Evolutionary conservation across 176 grass and related monocot species (phyloP).

Genomic region (Tillandsia fasciculata): DNA sequence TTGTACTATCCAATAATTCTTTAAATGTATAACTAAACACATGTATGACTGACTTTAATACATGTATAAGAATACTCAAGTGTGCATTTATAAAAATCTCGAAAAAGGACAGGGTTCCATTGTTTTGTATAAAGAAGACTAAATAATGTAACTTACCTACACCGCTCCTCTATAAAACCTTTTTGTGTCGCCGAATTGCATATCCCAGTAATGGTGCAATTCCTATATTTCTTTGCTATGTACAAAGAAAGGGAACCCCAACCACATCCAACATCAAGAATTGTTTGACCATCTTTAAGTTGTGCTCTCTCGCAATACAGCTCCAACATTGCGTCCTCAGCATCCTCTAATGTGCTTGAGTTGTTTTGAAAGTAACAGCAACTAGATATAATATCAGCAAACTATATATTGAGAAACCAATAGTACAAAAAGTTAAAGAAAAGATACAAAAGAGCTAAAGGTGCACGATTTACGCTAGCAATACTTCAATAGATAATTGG

Average conservation of each 20-base stretch:
- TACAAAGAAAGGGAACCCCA: constrained; percentile 84
- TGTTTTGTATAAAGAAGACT: neutral
- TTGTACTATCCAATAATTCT: too few relatives aligned
- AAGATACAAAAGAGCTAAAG: too few relatives aligned
- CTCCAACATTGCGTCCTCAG: constrained; percentile 79
- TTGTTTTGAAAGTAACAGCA: constrained; percentile 77
- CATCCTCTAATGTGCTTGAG: constrained; percentile 66
- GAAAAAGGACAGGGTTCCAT: too few relatives aligned
- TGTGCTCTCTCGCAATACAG: constrained; percentile 79
- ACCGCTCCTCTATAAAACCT: constrained; percentile 67
- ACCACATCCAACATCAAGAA: constrained; percentile 88
- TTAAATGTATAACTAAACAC: too few relatives aligned
- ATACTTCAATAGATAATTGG: too few relatives aligned
- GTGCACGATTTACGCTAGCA: too few relatives aligned
- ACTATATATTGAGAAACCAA: neutral
- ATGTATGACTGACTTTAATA: too few relatives aligned
- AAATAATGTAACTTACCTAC: constrained; percentile 36
- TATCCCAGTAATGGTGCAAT: constrained; percentile 76
- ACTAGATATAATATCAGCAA: constrained; percentile 19
- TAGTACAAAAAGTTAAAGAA: neutral
- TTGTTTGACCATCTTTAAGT: constrained; percentile 59
- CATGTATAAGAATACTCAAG: too few relatives aligned
- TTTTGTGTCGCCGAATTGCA: constrained; percentile 91
- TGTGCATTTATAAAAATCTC: too few relatives aligned
- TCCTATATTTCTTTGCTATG: constrained; percentile 68